These are phyloP conservation scores for Cicer yamashitae DNA, from an alignment of 306 rosid genomes.

Conservation along the genomic window DNA sequence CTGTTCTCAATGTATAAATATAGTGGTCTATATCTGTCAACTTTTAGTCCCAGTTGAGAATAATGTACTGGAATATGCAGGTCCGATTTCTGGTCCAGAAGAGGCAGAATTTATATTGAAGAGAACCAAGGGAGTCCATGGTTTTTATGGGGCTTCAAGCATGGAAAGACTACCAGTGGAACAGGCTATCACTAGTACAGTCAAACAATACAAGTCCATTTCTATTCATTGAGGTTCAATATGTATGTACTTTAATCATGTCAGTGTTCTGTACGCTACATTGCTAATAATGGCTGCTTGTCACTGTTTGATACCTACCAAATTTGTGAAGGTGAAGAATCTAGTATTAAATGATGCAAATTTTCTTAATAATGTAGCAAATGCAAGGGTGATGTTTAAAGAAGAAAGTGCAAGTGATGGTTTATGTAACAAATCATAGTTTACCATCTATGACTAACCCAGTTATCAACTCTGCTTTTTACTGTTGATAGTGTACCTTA, in stretches of 20 bases:
- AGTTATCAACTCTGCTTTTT: constrained; percentile 21
- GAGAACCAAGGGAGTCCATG: constrained; percentile 86
- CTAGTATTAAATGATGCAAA: constrained; percentile 20
- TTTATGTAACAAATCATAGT: background rate
- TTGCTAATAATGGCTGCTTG: constrained; percentile 14
- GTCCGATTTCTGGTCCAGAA: constrained; percentile 89
- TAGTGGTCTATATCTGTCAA: constrained; percentile 21
- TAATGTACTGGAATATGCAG: constrained; percentile 54
- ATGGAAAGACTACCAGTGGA: constrained; percentile 96
- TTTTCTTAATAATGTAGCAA: constrained; percentile 22
- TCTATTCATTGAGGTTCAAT: constrained; percentile 55
- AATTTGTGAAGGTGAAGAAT: constrained; percentile 23
- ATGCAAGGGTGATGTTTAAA: background rate
- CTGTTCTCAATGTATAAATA: constrained; percentile 3
- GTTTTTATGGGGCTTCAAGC: constrained; percentile 96
- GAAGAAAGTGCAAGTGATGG: constrained; percentile 1
- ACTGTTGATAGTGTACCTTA: background rate
- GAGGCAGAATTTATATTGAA: constrained; percentile 84
- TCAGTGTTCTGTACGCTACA: constrained; percentile 32
- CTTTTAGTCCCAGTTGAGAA: constrained; percentile 29
- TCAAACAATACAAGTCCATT: constrained; percentile 80
- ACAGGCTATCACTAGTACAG: constrained; percentile 80
- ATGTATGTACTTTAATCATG: constrained; percentile 38
- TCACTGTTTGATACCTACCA: constrained; percentile 7
- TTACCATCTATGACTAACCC: background rate